Evolutionary conservation across 495 filamentous ascomycete genomes (phyloP).

Genomic region (Penicillium paxilli): DNA sequence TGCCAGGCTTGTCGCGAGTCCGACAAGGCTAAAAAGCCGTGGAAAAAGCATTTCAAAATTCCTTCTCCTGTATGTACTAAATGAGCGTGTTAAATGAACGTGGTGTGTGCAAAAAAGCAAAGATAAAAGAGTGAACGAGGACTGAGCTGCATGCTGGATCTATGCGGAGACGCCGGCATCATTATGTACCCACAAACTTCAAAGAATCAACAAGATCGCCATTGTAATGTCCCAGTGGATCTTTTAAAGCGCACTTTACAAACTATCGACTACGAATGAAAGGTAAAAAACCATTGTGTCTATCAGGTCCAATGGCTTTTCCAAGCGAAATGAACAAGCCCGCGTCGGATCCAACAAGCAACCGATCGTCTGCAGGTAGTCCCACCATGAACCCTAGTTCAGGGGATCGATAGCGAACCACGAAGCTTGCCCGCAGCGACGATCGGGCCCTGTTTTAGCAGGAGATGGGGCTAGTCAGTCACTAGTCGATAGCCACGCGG

Average conservation of each 20-base stretch:
- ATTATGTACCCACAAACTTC: background rate
- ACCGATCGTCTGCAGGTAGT: background rate
- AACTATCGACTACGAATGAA: too few species aligned
- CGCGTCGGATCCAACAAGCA: background rate
- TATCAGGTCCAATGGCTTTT: background rate
- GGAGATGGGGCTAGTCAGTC: background rate
- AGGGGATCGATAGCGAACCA: background rate
- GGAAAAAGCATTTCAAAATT: slow-evolving; percentile 6
- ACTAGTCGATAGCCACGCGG: slow-evolving; percentile 1
- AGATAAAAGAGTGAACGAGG: background rate
- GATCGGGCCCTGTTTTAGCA: slow-evolving; percentile 1
- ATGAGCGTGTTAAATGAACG: too few species aligned
- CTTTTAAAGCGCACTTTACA: too few species aligned
- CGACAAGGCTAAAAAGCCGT: slow-evolving; percentile 10
- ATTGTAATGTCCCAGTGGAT: background rate
- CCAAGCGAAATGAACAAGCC: slow-evolving; percentile 11
- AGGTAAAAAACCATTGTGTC: too few species aligned
- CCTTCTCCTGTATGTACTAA: too few species aligned
- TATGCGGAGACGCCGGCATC: background rate
- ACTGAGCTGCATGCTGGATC: background rate
- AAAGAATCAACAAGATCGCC: background rate
- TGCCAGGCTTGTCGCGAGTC: background rate
- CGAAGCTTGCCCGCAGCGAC: background rate
- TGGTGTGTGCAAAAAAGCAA: background rate
- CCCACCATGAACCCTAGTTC: background rate